These are phyloP conservation scores for Blastomyces parvus DNA, from an alignment of 2,329 filamentous ascomycete species.

Conservation along the genomic window DNA sequence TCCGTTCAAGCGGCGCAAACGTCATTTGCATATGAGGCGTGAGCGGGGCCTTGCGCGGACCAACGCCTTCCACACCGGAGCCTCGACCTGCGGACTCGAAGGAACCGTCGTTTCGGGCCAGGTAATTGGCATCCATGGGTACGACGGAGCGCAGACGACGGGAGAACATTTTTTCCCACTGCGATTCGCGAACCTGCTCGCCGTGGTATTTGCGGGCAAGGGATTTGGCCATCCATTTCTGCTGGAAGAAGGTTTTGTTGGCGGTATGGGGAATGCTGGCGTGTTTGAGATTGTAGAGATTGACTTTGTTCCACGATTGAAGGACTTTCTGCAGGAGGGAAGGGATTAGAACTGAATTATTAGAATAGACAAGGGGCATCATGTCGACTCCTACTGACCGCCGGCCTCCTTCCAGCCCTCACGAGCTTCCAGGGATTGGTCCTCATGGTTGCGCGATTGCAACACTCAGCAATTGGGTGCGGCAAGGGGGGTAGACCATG, in stretches of 20 bases:
- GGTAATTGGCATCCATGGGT: conserved; percentile 70
- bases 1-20: conserved; percentile 80
- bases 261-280: conserved; percentile 38
- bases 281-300: conserved; percentile 75
- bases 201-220: conserved; percentile 81
- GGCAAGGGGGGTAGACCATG: conserved; percentile 11
- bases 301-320: conserved; percentile 96
- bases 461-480: conserved; percentile 5
- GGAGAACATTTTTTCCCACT: conserved; percentile 91
- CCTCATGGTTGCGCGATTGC: conserved; percentile 2
- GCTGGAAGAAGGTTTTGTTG: conserved; percentile 77
- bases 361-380: neutral
- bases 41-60: conserved; percentile 23
- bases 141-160: conserved; percentile 71
- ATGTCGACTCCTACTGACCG: conserved; percentile 2
- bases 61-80: conserved; percentile 49
- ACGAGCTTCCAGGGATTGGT: conserved; percentile 2
- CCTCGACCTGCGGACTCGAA: conserved; percentile 76
- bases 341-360: neutral
- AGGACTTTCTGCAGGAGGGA: conserved; percentile 62
- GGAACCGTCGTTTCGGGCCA: conserved; percentile 73
- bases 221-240: conserved; percentile 93
- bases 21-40: conserved; percentile 96
- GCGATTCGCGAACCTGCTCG: conserved; percentile 83
- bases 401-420: neutral